Evolutionary conservation across 345 rosid species (phyloP).

Genomic region (Eucalyptus sp.): DNA sequence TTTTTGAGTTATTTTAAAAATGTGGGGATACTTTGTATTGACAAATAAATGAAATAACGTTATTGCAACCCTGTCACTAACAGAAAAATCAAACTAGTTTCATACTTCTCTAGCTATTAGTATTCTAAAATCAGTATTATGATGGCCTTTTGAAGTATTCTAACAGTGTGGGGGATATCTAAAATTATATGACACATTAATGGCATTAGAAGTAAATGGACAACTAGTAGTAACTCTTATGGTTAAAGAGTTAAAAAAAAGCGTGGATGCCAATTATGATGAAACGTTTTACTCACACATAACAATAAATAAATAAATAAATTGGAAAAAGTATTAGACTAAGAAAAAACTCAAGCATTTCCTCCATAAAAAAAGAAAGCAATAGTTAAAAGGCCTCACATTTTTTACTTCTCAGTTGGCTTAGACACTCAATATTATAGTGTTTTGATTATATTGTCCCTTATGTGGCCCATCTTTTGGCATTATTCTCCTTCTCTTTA

Average conservation of each 20-base stretch:
- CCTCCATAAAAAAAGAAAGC: neutral
- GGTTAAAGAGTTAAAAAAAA: neutral
- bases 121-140: neutral
- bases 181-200: neutral
- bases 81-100: neutral
- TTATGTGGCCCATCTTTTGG: neutral
- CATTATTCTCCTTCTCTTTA: neutral
- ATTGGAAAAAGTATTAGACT: neutral
- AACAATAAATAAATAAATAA: neutral
- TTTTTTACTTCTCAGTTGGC: too few relatives aligned
- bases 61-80: neutral
- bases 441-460: too few relatives aligned
- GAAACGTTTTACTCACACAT: neutral
- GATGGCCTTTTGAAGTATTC: neutral
- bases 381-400: accelerated
- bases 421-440: too few relatives aligned
- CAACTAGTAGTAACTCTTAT: neutral
- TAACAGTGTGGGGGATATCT: neutral
- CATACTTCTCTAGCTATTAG: neutral
- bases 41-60: neutral
- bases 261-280: accelerated
- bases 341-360: neutral
- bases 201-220: neutral
- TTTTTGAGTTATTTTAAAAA: neutral
- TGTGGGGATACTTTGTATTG: neutral